Evolutionary conservation across 257 asterid genomes (phyloP).

Genomic region (Solanum chilense): DNA sequence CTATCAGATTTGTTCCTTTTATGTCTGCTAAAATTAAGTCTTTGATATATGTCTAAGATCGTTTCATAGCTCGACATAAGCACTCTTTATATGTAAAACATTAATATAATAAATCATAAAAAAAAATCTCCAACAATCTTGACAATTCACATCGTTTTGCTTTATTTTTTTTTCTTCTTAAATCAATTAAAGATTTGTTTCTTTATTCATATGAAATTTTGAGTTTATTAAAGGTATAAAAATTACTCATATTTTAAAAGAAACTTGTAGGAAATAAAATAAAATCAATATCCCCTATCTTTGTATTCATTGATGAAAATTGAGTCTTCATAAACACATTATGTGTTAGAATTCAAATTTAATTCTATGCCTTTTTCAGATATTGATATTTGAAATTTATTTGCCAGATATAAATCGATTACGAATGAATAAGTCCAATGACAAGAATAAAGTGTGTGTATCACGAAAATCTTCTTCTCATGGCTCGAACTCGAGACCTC

Average conservation of each 20-base stretch:
- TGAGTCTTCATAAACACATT: too few relatives aligned
- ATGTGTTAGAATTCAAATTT: too few relatives aligned
- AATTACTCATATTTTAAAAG: too few relatives aligned
- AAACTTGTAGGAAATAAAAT: too few relatives aligned
- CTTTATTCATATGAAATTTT: background rate
- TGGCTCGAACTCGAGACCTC: background rate
- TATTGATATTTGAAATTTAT: too few relatives aligned
- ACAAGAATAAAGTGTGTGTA: background rate
- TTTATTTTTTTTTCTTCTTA: background rate
- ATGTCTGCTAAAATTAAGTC: background rate
- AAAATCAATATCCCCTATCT: too few relatives aligned
- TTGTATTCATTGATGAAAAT: too few relatives aligned
- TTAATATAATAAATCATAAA: background rate
- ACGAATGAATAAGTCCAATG: background rate
- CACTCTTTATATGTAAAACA: background rate
- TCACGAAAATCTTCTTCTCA: background rate
- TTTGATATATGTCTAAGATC: background rate
- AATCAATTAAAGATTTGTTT: background rate
- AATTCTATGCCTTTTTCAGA: too few relatives aligned
- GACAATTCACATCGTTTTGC: background rate
- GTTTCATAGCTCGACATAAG: background rate
- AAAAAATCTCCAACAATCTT: background rate
- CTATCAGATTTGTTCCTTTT: background rate
- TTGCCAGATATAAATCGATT: background rate
- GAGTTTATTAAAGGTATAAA: too few relatives aligned